Conservation (phyloP, 2,329 filamentous ascomycete genomes). For the Simplicillium sp. region DNA sequence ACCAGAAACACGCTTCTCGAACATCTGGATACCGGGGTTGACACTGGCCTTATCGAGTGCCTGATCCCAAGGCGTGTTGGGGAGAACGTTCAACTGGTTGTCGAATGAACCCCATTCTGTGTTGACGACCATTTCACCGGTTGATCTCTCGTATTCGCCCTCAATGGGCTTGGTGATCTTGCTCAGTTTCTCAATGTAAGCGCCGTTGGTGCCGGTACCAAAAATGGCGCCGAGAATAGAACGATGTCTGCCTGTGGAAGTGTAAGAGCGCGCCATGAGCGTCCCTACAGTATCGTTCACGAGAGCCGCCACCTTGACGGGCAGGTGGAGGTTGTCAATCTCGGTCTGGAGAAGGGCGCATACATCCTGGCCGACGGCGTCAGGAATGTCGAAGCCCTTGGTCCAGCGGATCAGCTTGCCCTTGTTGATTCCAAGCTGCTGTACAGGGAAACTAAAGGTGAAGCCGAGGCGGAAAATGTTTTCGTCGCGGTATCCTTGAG, state of each 20-base stretch:
- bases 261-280: conserved; percentile 94
- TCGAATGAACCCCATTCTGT: conserved; percentile 98
- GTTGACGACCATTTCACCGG: conserved; percentile 95
- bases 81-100: conserved; percentile 81
- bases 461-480: conserved; percentile 92
- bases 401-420: conserved; percentile 94
- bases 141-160: conserved; percentile 66
- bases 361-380: conserved; percentile 89
- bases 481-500: conserved; percentile 55
- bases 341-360: conserved; percentile 82
- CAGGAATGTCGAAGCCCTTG: conserved; percentile 96
- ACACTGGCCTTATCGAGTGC: conserved; percentile 70
- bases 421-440: conserved; percentile 91
- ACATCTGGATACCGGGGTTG: conserved; percentile 96
- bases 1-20: conserved; percentile 94
- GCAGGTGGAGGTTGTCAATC: conserved; percentile 77
- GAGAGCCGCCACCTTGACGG: conserved; percentile 88
- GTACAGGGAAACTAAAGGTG: conserved; percentile 95
- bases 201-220: conserved; percentile 93
- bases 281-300: conserved; percentile 98
- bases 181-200: conserved; percentile 85
- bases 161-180: conserved; percentile 72
- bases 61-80: conserved; percentile 73
- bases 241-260: conserved; percentile 75
- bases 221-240: conserved; percentile 95